Evolutionary conservation across 768 basidiomycete species (phyloP).

Genomic region (Phylloporus sp.): DNA sequence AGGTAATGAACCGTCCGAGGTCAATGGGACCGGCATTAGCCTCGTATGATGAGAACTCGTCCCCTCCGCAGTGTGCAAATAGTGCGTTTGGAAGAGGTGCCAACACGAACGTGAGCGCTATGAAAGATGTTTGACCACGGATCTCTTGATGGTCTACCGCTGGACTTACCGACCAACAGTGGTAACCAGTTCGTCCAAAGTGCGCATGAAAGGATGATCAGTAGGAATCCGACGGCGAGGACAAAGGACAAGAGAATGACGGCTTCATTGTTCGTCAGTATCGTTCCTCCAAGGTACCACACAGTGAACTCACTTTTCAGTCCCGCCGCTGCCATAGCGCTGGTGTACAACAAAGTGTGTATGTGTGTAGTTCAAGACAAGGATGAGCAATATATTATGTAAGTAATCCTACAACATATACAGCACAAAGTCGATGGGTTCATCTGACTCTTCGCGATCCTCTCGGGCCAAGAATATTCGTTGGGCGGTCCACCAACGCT

Average conservation of each 20-base stretch:
- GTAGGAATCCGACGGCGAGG: slow-evolving; percentile 93
- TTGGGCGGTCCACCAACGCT: slow-evolving; percentile 31
- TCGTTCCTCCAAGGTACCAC: background rate
- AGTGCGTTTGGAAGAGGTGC: slow-evolving; percentile 94
- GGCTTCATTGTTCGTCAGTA: slow-evolving; percentile 43
- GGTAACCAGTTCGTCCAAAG: slow-evolving; percentile 97
- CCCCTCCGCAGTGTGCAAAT: slow-evolving; percentile 87
- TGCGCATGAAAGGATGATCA: slow-evolving; percentile 96
- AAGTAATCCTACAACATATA: too few species aligned
- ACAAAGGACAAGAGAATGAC: slow-evolving; percentile 97
- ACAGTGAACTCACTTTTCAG: slow-evolving; percentile 57
- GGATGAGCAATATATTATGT: slow-evolving; percentile 7
- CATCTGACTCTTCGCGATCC: slow-evolving; percentile 30
- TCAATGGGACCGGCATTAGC: slow-evolving; percentile 70
- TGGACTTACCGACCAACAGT: slow-evolving; percentile 79
- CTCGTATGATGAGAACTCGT: slow-evolving; percentile 81
- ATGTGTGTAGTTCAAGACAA: too few species aligned
- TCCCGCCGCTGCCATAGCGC: slow-evolving; percentile 57
- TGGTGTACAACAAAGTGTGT: background rate
- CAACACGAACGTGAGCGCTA: slow-evolving; percentile 90
- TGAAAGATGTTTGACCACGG: background rate
- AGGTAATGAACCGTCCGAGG: slow-evolving; percentile 91
- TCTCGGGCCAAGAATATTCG: slow-evolving; percentile 31
- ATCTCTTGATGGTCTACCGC: background rate
- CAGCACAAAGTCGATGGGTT: too few species aligned